Conservation (phyloP, 495 filamentous ascomycete genomes). For the Usnea hakonensis region DNA sequence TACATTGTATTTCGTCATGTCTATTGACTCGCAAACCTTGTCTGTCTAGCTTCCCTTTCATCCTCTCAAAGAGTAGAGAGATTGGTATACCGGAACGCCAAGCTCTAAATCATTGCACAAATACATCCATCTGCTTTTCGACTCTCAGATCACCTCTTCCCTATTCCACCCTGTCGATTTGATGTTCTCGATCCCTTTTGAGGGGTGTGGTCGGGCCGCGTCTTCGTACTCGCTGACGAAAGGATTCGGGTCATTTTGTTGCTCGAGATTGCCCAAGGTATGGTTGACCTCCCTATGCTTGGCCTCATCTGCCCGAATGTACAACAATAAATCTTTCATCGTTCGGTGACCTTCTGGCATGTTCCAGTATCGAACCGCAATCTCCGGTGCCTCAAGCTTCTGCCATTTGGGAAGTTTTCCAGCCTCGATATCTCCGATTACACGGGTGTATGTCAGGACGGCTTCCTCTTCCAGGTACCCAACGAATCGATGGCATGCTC, state of each 20-base stretch:
- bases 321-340: conserved; percentile 79
- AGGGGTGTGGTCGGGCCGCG: conserved; percentile 52
- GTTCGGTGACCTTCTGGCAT: conserved; percentile 78
- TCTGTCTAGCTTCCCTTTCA: background rate
- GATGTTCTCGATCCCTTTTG: conserved; percentile 60
- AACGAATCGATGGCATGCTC: conserved; percentile 90
- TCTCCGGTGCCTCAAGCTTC: conserved; percentile 70
- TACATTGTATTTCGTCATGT: background rate
- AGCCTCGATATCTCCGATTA: conserved; percentile 75
- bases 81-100: conserved; percentile 19
- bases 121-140: conserved; percentile 1
- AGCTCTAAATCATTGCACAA: conserved; percentile 18
- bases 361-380: conserved; percentile 84
- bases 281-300: conserved; percentile 97
- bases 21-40: background rate
- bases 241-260: conserved; percentile 81
- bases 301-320: conserved; percentile 91
- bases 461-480: conserved; percentile 97
- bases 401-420: conserved; percentile 80
- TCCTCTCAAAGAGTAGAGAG: conserved; percentile 18
- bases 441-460: conserved; percentile 86
- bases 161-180: conserved; percentile 75
- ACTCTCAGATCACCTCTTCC: conserved; percentile 61
- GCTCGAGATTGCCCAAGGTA: conserved; percentile 77
- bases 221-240: conserved; percentile 72